Evolutionary conservation across 345 rosid species (phyloP).

Genomic region (Eucalyptus marginata): DNA sequence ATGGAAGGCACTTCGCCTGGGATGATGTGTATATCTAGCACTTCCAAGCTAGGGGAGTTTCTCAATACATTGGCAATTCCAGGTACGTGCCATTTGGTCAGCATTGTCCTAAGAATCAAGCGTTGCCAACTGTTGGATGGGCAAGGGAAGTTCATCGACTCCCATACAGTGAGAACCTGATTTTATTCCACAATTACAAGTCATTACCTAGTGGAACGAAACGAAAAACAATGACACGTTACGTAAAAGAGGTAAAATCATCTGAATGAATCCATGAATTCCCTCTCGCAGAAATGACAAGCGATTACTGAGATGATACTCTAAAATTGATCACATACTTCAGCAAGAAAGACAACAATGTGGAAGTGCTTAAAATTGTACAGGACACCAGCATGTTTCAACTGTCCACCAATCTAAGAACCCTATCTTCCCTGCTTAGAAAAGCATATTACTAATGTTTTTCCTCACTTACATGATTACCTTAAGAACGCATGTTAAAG

Average conservation of each 20-base stretch:
- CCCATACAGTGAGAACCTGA: background rate
- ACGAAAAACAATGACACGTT: background rate
- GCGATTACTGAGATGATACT: background rate
- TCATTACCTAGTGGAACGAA: background rate
- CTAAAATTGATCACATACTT: background rate
- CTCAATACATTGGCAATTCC: conserved; percentile 1
- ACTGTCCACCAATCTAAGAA: background rate
- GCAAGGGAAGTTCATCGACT: background rate
- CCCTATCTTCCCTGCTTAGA: background rate
- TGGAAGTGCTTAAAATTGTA: background rate
- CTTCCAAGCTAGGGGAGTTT: conserved; percentile 1
- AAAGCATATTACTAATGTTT: background rate
- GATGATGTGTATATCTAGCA: background rate
- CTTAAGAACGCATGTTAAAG: background rate
- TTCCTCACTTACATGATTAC: background rate
- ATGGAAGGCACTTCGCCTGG: background rate
- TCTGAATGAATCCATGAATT: background rate
- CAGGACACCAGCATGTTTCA: background rate
- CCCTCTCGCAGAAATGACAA: background rate
- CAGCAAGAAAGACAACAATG: background rate
- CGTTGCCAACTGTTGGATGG: background rate
- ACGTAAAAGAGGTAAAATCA: background rate
- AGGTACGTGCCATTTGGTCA: background rate
- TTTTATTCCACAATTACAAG: background rate
- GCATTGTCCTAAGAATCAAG: background rate